Evolutionary conservation across 169 alveolate species (phyloP).

Genomic region (Plasmodium malariae): DNA sequence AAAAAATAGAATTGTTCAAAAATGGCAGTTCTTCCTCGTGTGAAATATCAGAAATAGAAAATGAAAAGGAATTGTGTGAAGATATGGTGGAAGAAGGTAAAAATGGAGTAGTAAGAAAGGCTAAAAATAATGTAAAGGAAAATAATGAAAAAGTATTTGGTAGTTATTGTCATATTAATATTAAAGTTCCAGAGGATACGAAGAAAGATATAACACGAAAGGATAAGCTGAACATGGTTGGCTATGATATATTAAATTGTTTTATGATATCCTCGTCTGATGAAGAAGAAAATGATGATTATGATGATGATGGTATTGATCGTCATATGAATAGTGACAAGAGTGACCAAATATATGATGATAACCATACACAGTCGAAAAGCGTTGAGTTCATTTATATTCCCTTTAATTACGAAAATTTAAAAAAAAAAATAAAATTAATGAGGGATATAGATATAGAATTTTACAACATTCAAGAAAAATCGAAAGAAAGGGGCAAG

Average conservation of each 20-base stretch:
- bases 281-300: not conserved
- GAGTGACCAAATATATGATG: not conserved
- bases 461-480: constrained; percentile 11
- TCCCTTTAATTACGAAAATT: constrained; percentile 10
- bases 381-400: not conserved
- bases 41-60: constrained; percentile 52
- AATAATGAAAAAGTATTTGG: not conserved
- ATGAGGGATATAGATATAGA: constrained; percentile 16
- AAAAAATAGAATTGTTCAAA: too few relatives aligned
- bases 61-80: constrained; percentile 76
- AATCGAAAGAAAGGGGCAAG: not conserved
- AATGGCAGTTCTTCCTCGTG: constrained; percentile 39
- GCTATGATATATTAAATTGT: not conserved
- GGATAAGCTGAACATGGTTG: not conserved
- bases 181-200: not conserved
- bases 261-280: not conserved
- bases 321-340: not conserved
- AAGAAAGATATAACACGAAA: not conserved
- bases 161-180: not conserved
- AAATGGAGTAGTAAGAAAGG: constrained; percentile 3
- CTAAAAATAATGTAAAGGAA: not conserved
- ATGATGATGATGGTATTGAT: not conserved
- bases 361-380: not conserved
- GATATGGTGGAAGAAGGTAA: constrained; percentile 41
- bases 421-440: constrained; percentile 22